Evolutionary conservation across 768 basidiomycete species (phyloP).

Genomic region (Hygrocybe coccinea): DNA sequence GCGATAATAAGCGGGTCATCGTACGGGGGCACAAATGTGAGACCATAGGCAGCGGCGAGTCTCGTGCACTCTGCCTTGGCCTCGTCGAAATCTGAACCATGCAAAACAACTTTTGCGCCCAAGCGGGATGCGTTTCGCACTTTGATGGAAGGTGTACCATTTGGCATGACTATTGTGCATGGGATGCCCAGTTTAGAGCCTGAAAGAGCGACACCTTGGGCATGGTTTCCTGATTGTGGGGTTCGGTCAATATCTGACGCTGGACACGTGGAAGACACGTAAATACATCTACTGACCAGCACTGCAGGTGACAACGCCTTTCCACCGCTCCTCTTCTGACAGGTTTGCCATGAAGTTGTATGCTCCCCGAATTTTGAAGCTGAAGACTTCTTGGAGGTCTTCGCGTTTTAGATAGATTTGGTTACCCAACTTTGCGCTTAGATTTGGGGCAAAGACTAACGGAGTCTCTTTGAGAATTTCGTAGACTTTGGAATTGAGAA

Average conservation of each 20-base stretch:
- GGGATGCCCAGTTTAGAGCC: conserved; percentile 82
- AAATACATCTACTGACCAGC: conserved; percentile 78
- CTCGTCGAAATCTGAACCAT: conserved; percentile 91
- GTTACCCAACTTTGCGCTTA: conserved; percentile 84
- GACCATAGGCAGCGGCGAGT: conserved; percentile 66
- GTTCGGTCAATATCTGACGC: background rate
- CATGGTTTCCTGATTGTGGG: conserved; percentile 78
- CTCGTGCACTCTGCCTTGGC: conserved; percentile 92
- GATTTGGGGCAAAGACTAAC: conserved; percentile 77
- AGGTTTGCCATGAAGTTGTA: conserved; percentile 98
- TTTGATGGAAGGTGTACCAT: conserved; percentile 93
- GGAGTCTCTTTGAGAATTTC: conserved; percentile 88
- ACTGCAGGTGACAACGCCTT: conserved; percentile 96
- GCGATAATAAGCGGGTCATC: conserved; percentile 97
- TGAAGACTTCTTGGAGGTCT: conserved; percentile 95
- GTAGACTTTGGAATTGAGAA: conserved; percentile 86
- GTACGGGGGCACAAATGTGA: conserved; percentile 93
- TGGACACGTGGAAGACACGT: conserved; percentile 7
- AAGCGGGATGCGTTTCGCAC: conserved; percentile 91
- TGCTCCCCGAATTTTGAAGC: conserved; percentile 97
- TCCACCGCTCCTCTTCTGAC: conserved; percentile 86
- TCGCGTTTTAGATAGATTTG: conserved; percentile 96
- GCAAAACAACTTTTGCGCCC: conserved; percentile 89
- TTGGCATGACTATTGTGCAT: conserved; percentile 99
- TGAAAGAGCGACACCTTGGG: conserved; percentile 97